phyloP scores from a whole-genome alignment of 2,329 filamentous ascomycete species.

The Botryotinia convoluta region DNA sequence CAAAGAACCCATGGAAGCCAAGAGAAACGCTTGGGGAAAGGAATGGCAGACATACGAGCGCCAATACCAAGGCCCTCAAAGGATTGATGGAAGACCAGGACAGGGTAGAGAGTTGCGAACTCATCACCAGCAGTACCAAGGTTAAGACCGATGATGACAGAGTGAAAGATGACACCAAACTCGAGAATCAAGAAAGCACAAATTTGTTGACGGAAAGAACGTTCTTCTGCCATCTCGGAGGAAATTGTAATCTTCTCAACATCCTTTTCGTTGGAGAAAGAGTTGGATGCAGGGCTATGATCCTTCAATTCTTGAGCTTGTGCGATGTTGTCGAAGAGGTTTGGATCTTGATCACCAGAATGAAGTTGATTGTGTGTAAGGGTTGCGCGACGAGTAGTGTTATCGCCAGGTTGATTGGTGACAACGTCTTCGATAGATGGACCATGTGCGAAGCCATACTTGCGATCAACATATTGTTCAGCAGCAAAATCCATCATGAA shows the following conservation, averaged over 20 bases:
- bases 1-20: slow-evolving; percentile 51
- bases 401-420: slow-evolving; percentile 27
- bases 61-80: slow-evolving; percentile 64
- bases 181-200: slow-evolving; percentile 45
- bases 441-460: slow-evolving; percentile 34
- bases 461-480: slow-evolving; percentile 46
- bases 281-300: neutral
- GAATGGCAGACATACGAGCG: slow-evolving; percentile 56
- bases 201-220: slow-evolving; percentile 44
- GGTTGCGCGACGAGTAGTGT: neutral
- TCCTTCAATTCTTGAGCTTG: slow-evolving; percentile 28
- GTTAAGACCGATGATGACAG: slow-evolving; percentile 61
- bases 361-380: slow-evolving; percentile 42
- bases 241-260: slow-evolving; percentile 22
- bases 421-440: slow-evolving; percentile 32
- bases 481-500: slow-evolving; percentile 62
- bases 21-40: slow-evolving; percentile 43
- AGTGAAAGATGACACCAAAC: slow-evolving; percentile 58
- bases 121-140: slow-evolving; percentile 57
- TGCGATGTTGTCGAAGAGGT: slow-evolving; percentile 25
- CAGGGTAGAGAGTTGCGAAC: slow-evolving; percentile 56
- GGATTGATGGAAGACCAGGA: slow-evolving; percentile 61
- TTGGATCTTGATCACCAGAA: slow-evolving; percentile 42
- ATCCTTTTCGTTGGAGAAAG: slow-evolving; percentile 28
- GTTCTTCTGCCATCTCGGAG: slow-evolving; percentile 30